phyloP scores from a whole-genome alignment of 495 filamentous ascomycete species.

The Xylaria palmicola region DNA sequence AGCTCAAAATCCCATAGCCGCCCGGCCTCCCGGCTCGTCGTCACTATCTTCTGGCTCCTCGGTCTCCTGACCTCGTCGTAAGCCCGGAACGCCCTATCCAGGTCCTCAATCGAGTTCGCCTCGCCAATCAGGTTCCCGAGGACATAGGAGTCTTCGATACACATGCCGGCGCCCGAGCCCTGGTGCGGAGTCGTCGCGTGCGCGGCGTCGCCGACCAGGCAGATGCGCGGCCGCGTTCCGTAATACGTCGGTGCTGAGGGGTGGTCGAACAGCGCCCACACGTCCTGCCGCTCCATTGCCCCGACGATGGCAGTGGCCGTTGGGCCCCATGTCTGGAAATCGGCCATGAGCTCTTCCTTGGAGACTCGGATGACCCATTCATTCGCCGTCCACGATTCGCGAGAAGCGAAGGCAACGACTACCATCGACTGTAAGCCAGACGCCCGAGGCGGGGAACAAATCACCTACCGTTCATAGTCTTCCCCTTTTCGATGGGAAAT shows the following conservation, averaged over 20 bases:
- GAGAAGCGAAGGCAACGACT: constrained; percentile 31
- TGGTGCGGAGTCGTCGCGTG: constrained; percentile 71
- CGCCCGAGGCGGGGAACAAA: background rate
- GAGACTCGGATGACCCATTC: constrained; percentile 58
- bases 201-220: constrained; percentile 66
- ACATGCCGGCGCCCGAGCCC: constrained; percentile 66
- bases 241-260: constrained; percentile 56
- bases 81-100: constrained; percentile 56
- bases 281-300: constrained; percentile 28
- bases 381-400: constrained; percentile 42
- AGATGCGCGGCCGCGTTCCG: constrained; percentile 42
- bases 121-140: constrained; percentile 57
- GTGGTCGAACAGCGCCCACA: constrained; percentile 67
- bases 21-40: constrained; percentile 42
- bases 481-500: constrained; percentile 63
- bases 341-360: constrained; percentile 55
- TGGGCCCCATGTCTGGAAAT: constrained; percentile 55
- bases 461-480: constrained; percentile 58
- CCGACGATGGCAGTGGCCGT: constrained; percentile 34
- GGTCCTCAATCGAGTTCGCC: constrained; percentile 33
- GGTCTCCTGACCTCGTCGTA: constrained; percentile 61
- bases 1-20: constrained; percentile 40
- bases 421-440: background rate
- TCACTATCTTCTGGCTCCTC: constrained; percentile 42
- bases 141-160: constrained; percentile 66